Evolutionary conservation across 805 yeast species (phyloP), one percentile per base, ranked within the genome.

Genomic region (Lipomyces spencermartinsiae): DNA sequence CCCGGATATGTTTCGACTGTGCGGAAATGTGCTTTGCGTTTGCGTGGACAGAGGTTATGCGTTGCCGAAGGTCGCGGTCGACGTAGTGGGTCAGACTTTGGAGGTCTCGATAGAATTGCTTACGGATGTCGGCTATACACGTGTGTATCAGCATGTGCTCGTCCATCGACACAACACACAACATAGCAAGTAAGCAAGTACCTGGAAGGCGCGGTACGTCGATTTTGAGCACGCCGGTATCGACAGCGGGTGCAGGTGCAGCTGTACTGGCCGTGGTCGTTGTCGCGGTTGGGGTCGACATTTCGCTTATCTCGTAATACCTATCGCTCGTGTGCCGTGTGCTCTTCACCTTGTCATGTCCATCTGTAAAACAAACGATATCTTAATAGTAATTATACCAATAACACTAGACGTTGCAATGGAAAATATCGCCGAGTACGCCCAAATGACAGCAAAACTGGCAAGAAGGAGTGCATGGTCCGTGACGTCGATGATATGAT

Each of bases 1-100:
- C 61, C 33, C 68, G 61, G 10, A 69, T 49, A n/a, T 69, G 65
- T 49, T 67, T 69, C 8, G 68, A 54, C 58, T 69, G 72, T n/a
- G 58, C 54, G 9, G 68, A 64, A 6, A 69, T 69, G 29, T 63
- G 70, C 43, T 69, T 67, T 43, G 72, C 68, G 59, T 67, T 69
- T 2, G 66, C 61, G 55, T 69, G 72, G n/a, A 69, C 68, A 14
- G 72, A 69, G 9, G 66, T 59, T 12, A 69, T 64, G 10, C 71
- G 64, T 46, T 65, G 69, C 19, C 71, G 68, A 16, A 69, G 57
- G 58, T 69, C 72, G 6, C 66, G 61, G 59, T 67, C 71, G 31
- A 66, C 66, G 46, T 62, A 66, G 14, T 59, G 65, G 4, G 72
- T 69, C 19, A 69, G 65, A 31, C 65, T 34, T n/a, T 64, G 68